Conservation (phyloP, 495 filamentous ascomycete genomes). For the Penicillium arizonense region DNA sequence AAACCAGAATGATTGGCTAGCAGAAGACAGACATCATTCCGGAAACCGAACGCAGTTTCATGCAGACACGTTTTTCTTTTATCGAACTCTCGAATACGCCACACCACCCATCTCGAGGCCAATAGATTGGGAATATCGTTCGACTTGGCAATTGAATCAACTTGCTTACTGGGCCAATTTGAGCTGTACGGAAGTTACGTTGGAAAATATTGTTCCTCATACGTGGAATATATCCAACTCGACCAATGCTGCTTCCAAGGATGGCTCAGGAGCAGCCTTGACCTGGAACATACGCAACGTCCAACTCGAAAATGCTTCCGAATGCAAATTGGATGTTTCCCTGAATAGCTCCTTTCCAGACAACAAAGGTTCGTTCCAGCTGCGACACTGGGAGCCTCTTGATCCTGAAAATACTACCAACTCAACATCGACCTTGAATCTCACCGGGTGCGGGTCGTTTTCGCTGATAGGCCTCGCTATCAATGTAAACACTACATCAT, state of each 20-base stretch:
- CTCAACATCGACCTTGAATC: constrained; percentile 4
- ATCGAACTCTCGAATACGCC: constrained; percentile 9
- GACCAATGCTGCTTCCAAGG: background rate
- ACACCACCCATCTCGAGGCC: constrained; percentile 14
- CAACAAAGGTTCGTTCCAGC: background rate
- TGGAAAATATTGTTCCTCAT: background rate
- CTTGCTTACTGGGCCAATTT: constrained; percentile 23
- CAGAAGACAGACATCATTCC: background rate
- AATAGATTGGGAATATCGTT: constrained; percentile 1
- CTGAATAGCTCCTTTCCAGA: constrained; percentile 7
- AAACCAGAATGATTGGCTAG: constrained; percentile 15
- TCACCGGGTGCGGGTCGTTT: constrained; percentile 7
- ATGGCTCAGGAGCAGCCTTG: background rate
- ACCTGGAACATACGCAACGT: constrained; percentile 3
- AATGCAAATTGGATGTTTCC: constrained; percentile 8
- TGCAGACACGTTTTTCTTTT: constrained; percentile 7
- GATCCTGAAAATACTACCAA: background rate
- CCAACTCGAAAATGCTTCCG: background rate
- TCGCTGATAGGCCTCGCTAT: constrained; percentile 12
- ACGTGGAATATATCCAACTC: background rate
- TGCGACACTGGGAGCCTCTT: constrained; percentile 23
- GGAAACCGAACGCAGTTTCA: background rate
- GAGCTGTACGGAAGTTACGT: constrained; percentile 4
- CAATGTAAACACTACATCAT: constrained; percentile 2
- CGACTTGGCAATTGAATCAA: constrained; percentile 17